Conservation (phyloP, 2,329 filamentous ascomycete genomes). For the Microsporum audouinii region DNA sequence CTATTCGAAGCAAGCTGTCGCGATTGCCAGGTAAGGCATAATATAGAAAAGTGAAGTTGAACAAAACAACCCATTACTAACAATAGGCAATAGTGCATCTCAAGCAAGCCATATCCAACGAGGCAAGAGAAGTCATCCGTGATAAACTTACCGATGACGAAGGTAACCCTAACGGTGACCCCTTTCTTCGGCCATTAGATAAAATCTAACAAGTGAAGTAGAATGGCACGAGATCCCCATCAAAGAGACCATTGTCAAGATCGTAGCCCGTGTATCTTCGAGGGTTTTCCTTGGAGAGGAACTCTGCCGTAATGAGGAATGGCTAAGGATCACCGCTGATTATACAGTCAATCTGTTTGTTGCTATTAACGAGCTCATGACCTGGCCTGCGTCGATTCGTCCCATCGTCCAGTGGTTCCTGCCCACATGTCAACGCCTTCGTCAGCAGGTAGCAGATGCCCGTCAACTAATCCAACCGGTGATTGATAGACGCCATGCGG, state of each 20-base stretch:
- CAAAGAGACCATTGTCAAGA: slow-evolving; percentile 10
- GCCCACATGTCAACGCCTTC: slow-evolving; percentile 9
- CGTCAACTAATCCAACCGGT: slow-evolving; percentile 14
- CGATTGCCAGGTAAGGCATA: slow-evolving; percentile 15
- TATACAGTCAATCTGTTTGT: slow-evolving; percentile 14
- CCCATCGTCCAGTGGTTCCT: slow-evolving; percentile 12
- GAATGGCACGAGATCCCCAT: slow-evolving; percentile 16
- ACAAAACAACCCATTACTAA: neutral
- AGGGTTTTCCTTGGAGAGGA: slow-evolving; percentile 14
- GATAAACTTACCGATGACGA: slow-evolving; percentile 10
- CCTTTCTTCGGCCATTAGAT: neutral
- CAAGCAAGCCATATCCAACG: slow-evolving; percentile 11
- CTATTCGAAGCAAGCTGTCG: slow-evolving; percentile 18
- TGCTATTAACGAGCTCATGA: slow-evolving; percentile 14
- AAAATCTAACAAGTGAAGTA: neutral
- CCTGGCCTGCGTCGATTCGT: slow-evolving; percentile 7
- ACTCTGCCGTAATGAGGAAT: slow-evolving; percentile 14
- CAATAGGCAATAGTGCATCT: slow-evolving; percentile 7
- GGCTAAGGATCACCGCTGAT: slow-evolving; percentile 13
- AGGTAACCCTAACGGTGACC: slow-evolving; percentile 1
- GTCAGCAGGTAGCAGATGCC: slow-evolving; percentile 10
- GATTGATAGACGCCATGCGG: slow-evolving; percentile 10
- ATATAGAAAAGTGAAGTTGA: neutral
- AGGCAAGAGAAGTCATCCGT: slow-evolving; percentile 8
- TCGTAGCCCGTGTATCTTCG: slow-evolving; percentile 15